These are phyloP conservation scores for Sporisorium scitamineum DNA, from an alignment of 1,284 basidiomycete genomes.

Conservation along the genomic window DNA sequence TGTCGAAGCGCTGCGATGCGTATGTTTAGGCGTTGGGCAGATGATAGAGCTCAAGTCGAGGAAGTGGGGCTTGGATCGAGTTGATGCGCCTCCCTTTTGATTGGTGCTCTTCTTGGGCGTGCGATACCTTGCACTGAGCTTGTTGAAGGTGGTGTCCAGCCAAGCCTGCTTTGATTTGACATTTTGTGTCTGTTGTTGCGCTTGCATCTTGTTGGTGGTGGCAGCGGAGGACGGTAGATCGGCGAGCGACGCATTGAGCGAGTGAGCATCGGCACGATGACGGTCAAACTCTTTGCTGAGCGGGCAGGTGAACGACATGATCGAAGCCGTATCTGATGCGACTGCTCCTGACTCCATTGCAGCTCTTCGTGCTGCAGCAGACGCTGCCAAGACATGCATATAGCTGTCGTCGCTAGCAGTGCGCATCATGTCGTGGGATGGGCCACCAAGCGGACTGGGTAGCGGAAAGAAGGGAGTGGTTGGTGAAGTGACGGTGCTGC, in stretches of 20 bases:
- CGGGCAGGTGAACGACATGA: constrained; percentile 44
- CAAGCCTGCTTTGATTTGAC: constrained; percentile 33
- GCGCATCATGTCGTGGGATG: constrained; percentile 35
- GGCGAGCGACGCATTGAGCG: constrained; percentile 14
- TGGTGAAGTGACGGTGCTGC: constrained; percentile 37
- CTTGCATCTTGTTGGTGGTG: neutral
- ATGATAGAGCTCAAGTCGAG: constrained; percentile 52
- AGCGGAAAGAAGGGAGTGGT: constrained; percentile 24
- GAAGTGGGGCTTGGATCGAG: constrained; percentile 45
- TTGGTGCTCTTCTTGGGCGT: constrained; percentile 20
- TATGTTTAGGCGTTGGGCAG: constrained; percentile 27
- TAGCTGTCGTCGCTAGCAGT: constrained; percentile 48
- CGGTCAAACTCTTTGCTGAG: constrained; percentile 49
- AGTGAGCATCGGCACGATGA: constrained; percentile 17
- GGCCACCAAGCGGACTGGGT: constrained; percentile 21
- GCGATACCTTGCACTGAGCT: constrained; percentile 36
- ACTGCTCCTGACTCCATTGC: constrained; percentile 23
- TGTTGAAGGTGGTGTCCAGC: constrained; percentile 47
- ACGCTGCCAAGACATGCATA: constrained; percentile 44
- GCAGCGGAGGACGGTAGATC: constrained; percentile 2
- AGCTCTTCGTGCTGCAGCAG: constrained; percentile 28
- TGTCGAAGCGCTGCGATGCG: constrained; percentile 5
- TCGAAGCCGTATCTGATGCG: constrained; percentile 31
- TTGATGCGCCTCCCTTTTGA: constrained; percentile 3
- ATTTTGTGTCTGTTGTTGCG: neutral